Evolutionary conservation across 345 rosid species (phyloP), one percentile per base, ranked within the genome.

Genomic region (Aethionema arabicum): DNA sequence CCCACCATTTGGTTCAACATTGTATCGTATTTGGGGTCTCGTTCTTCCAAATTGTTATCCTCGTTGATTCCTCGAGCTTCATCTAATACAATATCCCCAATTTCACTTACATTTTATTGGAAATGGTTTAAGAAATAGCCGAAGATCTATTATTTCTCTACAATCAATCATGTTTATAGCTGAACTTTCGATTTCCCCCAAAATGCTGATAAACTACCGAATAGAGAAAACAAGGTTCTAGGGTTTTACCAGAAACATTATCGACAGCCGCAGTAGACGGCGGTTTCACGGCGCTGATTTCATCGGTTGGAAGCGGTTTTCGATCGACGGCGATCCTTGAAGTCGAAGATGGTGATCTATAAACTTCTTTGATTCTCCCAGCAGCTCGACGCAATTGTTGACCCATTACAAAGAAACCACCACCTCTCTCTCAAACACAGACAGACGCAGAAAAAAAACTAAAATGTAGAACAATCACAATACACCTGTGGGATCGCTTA

Each of bases 301-400:
- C 66, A 49, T 61, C 56, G 11, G 76, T 70, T 13, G 63, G 64
- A 16, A 48, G 42, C 0, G 78, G 78, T 55, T 70, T 68, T 44
- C 76, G 72, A 58, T 85, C 79, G 14, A 32, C 59, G 48, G 42
- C 59, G 52, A 60, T 68, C 51, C 72, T 78, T 31, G 81, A 61
- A 50, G 69, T 72, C 9, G 79, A 31, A 42, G 81, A 63, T 27
- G 75, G 77, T 14, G 85, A 65, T 55, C 68, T 73, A 42, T 79
- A 85, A 63, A 69, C 73, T 45, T 64, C 55, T 79, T 72, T 63
- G 73, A 86, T 69, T 77, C 78, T 83, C 16, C 95, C 96, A 77
- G 81, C 68, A 32, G 96, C 97, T 86, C 97, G 92, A 85, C 99
- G 97, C 83, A 95, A 81, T 79, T 88, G 96, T 83, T 95, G 97